phyloP scores from a whole-genome alignment of 2,329 filamentous ascomycete species.

The Pseudogymnoascus sp. region DNA sequence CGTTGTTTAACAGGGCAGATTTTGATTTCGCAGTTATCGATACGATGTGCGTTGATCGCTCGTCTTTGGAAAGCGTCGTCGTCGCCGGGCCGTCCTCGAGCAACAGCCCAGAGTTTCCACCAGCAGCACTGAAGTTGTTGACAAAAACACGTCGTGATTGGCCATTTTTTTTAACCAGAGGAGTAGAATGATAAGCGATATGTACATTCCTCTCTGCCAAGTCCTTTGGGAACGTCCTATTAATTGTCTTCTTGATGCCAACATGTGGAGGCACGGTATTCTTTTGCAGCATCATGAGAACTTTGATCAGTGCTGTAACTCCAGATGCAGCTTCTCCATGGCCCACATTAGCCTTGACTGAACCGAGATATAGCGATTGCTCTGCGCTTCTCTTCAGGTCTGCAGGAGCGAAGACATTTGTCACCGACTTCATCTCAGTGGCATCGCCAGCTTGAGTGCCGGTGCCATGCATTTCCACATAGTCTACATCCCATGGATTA shows the following conservation, averaged over 20 bases:
- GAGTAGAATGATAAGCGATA: slow-evolving; percentile 25
- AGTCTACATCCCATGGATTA: slow-evolving; percentile 69
- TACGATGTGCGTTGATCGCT: slow-evolving; percentile 38
- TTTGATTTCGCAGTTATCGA: slow-evolving; percentile 40
- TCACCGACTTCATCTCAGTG: slow-evolving; percentile 74
- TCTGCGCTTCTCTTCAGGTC: slow-evolving; percentile 38
- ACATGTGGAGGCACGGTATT: slow-evolving; percentile 27
- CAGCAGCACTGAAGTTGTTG: slow-evolving; percentile 45
- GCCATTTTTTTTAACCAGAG: slow-evolving; percentile 27
- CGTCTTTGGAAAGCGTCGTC: slow-evolving; percentile 32
- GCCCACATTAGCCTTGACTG: slow-evolving; percentile 32
- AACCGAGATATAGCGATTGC: slow-evolving; percentile 41
- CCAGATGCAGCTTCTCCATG: slow-evolving; percentile 31
- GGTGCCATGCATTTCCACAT: slow-evolving; percentile 86
- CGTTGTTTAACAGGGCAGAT: slow-evolving; percentile 11
- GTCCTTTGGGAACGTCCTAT: slow-evolving; percentile 28
- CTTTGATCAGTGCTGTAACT: slow-evolving; percentile 29
- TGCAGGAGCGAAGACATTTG: slow-evolving; percentile 53
- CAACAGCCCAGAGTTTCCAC: slow-evolving; percentile 28
- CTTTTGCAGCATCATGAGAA: slow-evolving; percentile 28
- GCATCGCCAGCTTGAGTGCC: slow-evolving; percentile 80
- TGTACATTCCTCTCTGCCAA: slow-evolving; percentile 31
- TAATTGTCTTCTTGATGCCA: slow-evolving; percentile 30
- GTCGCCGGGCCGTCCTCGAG: slow-evolving; percentile 27
- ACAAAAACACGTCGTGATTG: slow-evolving; percentile 32